Conservation (phyloP, 805 yeast species). For the Saccharomyces paradoxus region DNA sequence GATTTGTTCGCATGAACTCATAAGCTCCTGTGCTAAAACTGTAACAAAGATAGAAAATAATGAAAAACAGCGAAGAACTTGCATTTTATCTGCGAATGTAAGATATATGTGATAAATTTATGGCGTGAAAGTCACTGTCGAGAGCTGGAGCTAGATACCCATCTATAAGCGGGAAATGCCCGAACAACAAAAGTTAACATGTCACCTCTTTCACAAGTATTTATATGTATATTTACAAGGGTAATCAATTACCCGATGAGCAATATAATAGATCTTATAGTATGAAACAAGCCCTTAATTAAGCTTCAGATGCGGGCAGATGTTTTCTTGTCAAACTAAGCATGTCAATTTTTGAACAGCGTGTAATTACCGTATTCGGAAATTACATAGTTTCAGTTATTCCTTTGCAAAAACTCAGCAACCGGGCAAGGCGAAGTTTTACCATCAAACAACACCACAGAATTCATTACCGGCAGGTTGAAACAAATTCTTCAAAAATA, state of each 20-base stretch:
- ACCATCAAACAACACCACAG: neutral
- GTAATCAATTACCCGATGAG: neutral
- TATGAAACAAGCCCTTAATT: neutral
- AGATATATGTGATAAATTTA: neutral
- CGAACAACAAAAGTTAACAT: neutral
- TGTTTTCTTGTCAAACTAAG: neutral
- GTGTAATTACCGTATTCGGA: neutral
- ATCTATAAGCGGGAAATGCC: no score
- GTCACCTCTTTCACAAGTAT: neutral
- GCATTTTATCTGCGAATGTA: neutral
- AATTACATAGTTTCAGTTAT: neutral
- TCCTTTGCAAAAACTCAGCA: neutral
- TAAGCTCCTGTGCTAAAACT: constrained; percentile 1
- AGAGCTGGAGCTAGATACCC: no score
- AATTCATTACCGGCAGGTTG: neutral
- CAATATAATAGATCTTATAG: neutral
- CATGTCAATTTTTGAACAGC: neutral
- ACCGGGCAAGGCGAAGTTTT: neutral
- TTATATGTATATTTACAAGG: neutral
- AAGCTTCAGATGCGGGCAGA: neutral
- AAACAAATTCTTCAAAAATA: neutral
- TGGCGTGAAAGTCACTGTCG: neutral
- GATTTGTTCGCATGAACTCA: constrained; percentile 14
- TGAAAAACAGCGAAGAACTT: neutral
- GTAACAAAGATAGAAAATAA: neutral